Conservation (phyloP, 2,329 filamentous ascomycete genomes). For the Colletotrichum nymphaeae region DNA sequence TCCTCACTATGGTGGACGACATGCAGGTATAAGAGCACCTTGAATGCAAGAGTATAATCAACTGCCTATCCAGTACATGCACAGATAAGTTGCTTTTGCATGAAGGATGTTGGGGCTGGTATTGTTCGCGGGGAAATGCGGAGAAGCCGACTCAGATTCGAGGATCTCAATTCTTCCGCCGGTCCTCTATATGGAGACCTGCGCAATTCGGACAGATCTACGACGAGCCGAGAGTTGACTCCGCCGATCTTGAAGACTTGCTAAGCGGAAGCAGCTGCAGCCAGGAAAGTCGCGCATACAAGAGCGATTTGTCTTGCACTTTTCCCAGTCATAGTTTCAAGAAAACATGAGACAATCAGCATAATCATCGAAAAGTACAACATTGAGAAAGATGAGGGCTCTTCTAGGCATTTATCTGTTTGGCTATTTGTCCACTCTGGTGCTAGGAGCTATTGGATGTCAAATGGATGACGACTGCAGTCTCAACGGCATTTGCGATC, state of each 20-base stretch:
- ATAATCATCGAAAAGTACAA: too few relatives aligned
- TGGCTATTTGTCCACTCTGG: neutral
- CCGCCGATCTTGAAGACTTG: neutral
- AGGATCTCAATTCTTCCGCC: neutral
- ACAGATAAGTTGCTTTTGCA: neutral
- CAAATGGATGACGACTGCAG: constrained; percentile 44
- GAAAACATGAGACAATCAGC: too few relatives aligned
- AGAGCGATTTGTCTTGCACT: neutral
- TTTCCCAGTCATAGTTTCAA: too few relatives aligned
- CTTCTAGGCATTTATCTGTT: neutral
- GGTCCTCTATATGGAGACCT: too few relatives aligned
- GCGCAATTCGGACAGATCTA: neutral
- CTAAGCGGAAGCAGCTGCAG: neutral
- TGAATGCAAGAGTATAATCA: too few relatives aligned
- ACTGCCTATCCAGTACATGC: too few relatives aligned
- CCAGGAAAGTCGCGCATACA: neutral
- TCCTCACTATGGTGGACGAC: too few relatives aligned
- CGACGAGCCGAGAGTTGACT: neutral
- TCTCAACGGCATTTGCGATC: constrained; percentile 43
- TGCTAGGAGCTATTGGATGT: constrained; percentile 24
- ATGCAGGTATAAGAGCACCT: too few relatives aligned
- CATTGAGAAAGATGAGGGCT: neutral
- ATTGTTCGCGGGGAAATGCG: neutral
- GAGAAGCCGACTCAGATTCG: neutral
- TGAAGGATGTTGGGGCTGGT: neutral